These are phyloP conservation scores for Prunus mira DNA, from an alignment of 306 rosid genomes.

Conservation along the genomic window DNA sequence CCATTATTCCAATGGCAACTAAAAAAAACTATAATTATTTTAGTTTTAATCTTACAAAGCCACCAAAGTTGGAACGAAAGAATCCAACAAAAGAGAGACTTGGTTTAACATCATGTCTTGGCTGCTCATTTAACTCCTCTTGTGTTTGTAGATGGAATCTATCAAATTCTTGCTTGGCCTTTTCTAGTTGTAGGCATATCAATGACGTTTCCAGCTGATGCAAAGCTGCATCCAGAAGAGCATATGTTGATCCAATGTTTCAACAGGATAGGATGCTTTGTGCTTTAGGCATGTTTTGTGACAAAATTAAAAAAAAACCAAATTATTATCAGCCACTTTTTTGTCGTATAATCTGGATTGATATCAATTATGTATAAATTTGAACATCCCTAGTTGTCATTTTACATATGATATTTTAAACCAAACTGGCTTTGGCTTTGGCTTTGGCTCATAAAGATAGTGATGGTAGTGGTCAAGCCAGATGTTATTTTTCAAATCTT, in stretches of 20 bases:
- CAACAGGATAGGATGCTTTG: background rate
- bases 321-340: conserved; percentile 8
- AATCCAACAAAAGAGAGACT: background rate
- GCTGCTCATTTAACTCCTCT: conserved; percentile 6
- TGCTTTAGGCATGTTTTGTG: background rate
- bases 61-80: background rate
- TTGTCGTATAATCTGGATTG: conserved; percentile 25
- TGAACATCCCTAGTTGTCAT: background rate
- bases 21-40: background rate
- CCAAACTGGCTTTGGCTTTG: background rate
- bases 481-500: background rate
- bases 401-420: background rate
- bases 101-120: conserved; percentile 3
- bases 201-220: conserved; percentile 12
- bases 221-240: background rate
- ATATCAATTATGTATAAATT: background rate
- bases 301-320: background rate
- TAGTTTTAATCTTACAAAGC: background rate
- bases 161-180: background rate
- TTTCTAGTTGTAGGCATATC: background rate
- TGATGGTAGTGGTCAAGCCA: conserved; percentile 1
- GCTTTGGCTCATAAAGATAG: no score
- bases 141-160: conserved; percentile 19
- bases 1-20: background rate
- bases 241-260: conserved; percentile 6